Evolutionary conservation across 176 grass and related monocot species (phyloP).

Genomic region (Leersia perrieri): DNA sequence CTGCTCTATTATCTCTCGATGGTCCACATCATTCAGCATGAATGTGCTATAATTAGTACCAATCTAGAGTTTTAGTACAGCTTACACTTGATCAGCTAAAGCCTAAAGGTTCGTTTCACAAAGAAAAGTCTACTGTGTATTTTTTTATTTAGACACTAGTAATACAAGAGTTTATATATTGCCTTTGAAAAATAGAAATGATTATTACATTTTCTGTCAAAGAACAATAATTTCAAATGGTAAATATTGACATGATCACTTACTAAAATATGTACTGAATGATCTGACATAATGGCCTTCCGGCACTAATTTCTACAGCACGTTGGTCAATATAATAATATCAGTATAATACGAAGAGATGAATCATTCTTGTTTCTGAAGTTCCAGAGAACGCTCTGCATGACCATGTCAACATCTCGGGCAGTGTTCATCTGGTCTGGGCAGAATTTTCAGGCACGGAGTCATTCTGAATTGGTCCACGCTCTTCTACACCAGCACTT

Average conservation of each 20-base stretch:
- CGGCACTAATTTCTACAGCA: no score
- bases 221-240: not conserved
- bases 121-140: no score
- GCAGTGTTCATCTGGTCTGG: not conserved
- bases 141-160: no score
- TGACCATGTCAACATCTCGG: not conserved
- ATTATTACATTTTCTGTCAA: not conserved
- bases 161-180: no score
- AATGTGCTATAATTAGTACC: no score
- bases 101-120: no score
- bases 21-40: no score
- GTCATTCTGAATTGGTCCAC: not conserved
- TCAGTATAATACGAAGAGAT: no score
- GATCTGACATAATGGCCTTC: not conserved
- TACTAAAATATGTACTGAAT: not conserved
- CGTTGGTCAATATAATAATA: no score
- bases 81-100: no score
- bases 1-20: no score
- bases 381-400: not conserved
- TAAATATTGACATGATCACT: not conserved
- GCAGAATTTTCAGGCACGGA: not conserved
- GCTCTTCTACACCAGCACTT: not conserved
- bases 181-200: not conserved
- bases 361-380: not conserved
- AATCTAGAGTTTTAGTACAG: no score